Percentiles rank a stretch among this genome's conserved stretches.
phyloP scores from a whole-genome alignment of 805 yeast species.

The Nakazawaea anatomiae region DNA sequence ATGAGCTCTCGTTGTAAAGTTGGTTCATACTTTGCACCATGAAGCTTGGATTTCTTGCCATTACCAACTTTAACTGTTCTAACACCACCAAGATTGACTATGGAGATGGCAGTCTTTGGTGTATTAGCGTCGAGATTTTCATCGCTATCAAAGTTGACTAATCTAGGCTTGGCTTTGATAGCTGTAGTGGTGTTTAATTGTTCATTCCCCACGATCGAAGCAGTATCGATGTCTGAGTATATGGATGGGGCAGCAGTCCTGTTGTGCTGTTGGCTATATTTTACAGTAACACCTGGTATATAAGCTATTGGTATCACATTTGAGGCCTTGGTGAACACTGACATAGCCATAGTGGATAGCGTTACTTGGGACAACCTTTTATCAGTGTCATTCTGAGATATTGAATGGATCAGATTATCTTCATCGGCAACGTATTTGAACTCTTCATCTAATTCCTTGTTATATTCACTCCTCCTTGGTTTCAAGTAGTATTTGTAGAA shows the following conservation, averaged over 20 bases:
- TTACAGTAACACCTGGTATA: conserved; percentile 84
- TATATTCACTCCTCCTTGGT: conserved; percentile 24
- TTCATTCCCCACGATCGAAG: conserved; percentile 34
- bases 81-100: conserved; percentile 6
- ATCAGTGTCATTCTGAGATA: conserved; percentile 17
- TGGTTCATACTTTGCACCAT: conserved; percentile 13
- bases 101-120: conserved; percentile 7
- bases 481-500: conserved; percentile 38
- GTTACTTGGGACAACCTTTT: conserved; percentile 24
- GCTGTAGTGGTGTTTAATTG: conserved; percentile 55
- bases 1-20: conserved; percentile 18
- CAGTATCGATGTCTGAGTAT: conserved; percentile 40
- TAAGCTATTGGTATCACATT: conserved; percentile 89
- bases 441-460: conserved; percentile 22
- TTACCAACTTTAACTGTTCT: not conserved
- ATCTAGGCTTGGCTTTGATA: conserved; percentile 65
- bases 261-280: conserved; percentile 13
- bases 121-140: not conserved
- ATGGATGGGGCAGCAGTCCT: conserved; percentile 26
- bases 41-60: conserved; percentile 9
- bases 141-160: conserved; percentile 36
- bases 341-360: conserved; percentile 40
- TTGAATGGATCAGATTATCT: conserved; percentile 18
- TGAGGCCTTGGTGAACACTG: conserved; percentile 73
- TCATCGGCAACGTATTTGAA: conserved; percentile 21